Percentiles rank a stretch among this genome's conserved stretches.
phyloP scores from a whole-genome alignment of 306 rosid genomes.

The Citrullus colocynthis region DNA sequence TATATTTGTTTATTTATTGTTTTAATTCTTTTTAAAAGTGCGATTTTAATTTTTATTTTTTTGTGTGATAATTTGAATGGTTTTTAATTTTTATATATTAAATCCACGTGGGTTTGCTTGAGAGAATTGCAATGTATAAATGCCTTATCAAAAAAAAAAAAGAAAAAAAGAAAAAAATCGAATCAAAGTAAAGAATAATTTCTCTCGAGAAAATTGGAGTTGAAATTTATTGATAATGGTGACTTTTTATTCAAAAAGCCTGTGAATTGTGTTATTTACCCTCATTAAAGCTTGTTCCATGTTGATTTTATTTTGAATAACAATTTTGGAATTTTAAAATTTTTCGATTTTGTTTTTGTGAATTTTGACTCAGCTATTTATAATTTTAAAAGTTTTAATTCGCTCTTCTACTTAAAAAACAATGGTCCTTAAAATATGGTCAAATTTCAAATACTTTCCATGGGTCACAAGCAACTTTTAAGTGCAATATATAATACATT shows the following conservation, averaged over 20 bases:
- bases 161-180: no score
- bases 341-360: neutral
- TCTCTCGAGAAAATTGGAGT: neutral
- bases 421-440: no score
- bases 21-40: no score
- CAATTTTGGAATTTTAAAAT: neutral
- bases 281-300: neutral
- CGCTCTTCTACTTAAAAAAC: no score
- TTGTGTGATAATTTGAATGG: neutral
- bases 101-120: conserved; percentile 4
- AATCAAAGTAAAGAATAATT: neutral
- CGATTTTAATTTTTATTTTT: neutral
- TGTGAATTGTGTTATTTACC: neutral
- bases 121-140: neutral
- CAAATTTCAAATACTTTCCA: no score
- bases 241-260: neutral
- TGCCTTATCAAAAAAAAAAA: neutral
- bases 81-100: neutral
- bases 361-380: neutral
- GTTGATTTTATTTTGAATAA: neutral
- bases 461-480: no score
- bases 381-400: no score
- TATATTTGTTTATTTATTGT: neutral
- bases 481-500: no score
- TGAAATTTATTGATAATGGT: neutral